phyloP scores from a whole-genome alignment of 768 basidiomycete species.

The Mycena pura region DNA sequence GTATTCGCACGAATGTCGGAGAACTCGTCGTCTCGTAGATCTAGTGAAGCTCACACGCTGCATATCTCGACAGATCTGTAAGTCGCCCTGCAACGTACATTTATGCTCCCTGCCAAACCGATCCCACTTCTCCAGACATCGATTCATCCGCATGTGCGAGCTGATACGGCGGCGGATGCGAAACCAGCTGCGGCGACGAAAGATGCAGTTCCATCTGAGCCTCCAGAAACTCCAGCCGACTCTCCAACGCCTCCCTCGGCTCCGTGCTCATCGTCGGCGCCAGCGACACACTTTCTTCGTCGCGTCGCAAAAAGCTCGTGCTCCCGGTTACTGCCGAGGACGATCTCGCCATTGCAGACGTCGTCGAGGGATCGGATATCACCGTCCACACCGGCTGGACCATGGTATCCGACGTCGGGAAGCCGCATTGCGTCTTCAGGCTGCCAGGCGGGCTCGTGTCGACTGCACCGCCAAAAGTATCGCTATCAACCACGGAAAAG shows the following conservation, averaged over 20 bases:
- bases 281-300: no score
- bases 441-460: background rate
- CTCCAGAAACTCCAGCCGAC: constrained; percentile 10
- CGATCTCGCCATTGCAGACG: background rate
- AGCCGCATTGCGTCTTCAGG: background rate
- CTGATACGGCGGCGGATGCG: background rate
- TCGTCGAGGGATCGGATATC: background rate
- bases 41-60: no score
- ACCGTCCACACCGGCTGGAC: background rate
- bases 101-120: background rate
- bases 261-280: no score
- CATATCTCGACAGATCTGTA: no score
- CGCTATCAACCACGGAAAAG: no score
- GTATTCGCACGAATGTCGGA: no score
- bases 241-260: no score
- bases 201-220: constrained; percentile 19
- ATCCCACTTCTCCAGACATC: background rate
- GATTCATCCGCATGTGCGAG: background rate
- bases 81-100: no score
- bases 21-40: no score
- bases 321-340: background rate
- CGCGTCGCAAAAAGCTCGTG: no score
- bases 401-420: background rate
- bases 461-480: background rate
- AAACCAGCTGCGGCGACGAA: background rate